Base-by-base conservation (phyloP, 257 asterid species). In the Prunella vulgaris region DNA sequence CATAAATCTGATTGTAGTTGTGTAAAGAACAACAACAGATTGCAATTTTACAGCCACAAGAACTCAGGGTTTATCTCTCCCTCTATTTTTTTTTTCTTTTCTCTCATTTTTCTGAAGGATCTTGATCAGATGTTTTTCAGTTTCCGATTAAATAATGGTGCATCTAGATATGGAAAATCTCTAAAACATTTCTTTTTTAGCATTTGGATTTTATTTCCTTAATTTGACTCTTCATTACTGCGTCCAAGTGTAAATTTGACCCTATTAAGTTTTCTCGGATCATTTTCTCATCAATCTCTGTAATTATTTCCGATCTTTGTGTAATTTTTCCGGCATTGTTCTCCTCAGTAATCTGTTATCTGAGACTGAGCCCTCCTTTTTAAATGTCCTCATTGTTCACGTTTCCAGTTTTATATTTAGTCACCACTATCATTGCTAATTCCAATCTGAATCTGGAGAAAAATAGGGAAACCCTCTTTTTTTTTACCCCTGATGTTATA, bases 161-260 rank as follows among this genome's bases (percentile, higher is more conserved):
- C 65, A 53, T 75, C 73, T 46, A 56, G 64, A 72, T 58, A 42
- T 54, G 52, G 64, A 1, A 30, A 61, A 25, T 67, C 38, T 42
- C 2, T 32, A 9, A 52, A 3, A 20, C 46, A 28, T 32, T 54
- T 57, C 1, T 38, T 32, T 57, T 46, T 14, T 2, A 14, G 33
- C 12, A 70, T 64, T 73, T 46, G 80, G 57, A 64, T 83, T 70
- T n/a, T 56, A 20, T 69, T 72, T 70, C 74, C 72, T 73, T 64
- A 60, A 10, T 66, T 74, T 74, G 74, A 74, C 80, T 76, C 64
- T 20, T 74, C 49, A 58, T 71, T 52, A 68, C 79, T 64, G 72
- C 28, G 25, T 67, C 61, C 57, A 78, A 70, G 75, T 73, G 8
- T 62, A 60, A 70, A 73, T 57, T 76, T 79, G 80, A 70, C 79